Percentiles rank a stretch among this genome's conserved stretches.
phyloP scores from a whole-genome alignment of 345 rosid genomes.

The Lumnitzera littorea region DNA sequence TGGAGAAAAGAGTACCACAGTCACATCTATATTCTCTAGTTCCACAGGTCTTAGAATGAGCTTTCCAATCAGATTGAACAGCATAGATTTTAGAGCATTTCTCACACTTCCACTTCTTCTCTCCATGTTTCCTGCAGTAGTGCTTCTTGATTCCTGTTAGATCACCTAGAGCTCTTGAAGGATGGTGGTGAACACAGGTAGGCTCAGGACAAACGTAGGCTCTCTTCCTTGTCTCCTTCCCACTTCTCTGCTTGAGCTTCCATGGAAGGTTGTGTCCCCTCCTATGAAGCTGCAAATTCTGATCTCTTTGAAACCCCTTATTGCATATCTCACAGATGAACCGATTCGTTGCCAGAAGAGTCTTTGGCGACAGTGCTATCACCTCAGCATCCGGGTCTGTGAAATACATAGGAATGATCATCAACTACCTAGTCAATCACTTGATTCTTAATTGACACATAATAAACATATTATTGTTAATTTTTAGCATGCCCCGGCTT shows the following conservation, averaged over 20 bases:
- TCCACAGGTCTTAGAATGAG: conserved; percentile 94
- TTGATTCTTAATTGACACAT: neutral
- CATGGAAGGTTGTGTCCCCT: conserved; percentile 97
- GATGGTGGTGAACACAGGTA: conserved; percentile 80
- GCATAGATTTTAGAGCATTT: conserved; percentile 90
- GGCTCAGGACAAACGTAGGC: conserved; percentile 79
- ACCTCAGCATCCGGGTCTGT: conserved; percentile 91
- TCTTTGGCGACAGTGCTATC: conserved; percentile 77
- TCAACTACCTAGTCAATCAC: neutral
- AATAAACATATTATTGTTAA: neutral
- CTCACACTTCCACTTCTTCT: conserved; percentile 95
- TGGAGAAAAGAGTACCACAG: conserved; percentile 90
- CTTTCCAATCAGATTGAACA: conserved; percentile 96
- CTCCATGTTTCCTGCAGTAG: conserved; percentile 87
- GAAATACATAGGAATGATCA: conserved; percentile 4
- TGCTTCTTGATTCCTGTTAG: conserved; percentile 97
- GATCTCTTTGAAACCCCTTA: conserved; percentile 94
- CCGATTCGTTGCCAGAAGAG: conserved; percentile 79
- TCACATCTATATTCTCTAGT: conserved; percentile 92
- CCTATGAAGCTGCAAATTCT: conserved; percentile 89
- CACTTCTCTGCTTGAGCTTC: conserved; percentile 78
- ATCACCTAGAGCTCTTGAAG: conserved; percentile 89
- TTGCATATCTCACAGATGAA: conserved; percentile 93
- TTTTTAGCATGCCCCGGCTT: neutral
- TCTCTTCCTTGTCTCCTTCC: conserved; percentile 49